Evolutionary conservation across 2,329 filamentous ascomycete genomes (phyloP), one percentile per base, ranked within the genome.

Genomic region (Sordariomycetes sp.): DNA sequence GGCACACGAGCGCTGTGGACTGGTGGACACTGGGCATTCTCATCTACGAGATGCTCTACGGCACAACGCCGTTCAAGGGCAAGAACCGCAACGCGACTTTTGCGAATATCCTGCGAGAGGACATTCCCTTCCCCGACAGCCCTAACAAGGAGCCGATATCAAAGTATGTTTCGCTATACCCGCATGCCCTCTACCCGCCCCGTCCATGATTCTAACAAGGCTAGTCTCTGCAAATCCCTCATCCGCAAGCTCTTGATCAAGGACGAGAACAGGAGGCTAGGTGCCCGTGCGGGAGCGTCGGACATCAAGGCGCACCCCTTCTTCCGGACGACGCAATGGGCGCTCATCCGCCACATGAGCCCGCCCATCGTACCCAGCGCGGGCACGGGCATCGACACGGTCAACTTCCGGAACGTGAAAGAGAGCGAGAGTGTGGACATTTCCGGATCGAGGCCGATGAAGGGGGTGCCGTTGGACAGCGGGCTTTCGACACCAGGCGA

Each of bases 21-120:
- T 99, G 94, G 94, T 99, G 94, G 94, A 99, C 94, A 0, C 74
- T 99, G 57, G 94, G 94, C 22, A 97, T 99, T 64, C 75, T 99
- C 68, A 91, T 99, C 59, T 99, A 97, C 71, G 94, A 99, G 73
- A 99, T 99, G 94, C 79, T 99, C 40, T 99, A 93, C 74, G 94
- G 94, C 58, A 99, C 93, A 0, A 99, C 94, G 0, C 94, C 94
- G 1, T 99, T 99, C 81, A 99, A 99, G 78, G 94, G 94, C 65
- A 97, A 99, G 82, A 99, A 97, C 73, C 85, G 94, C 46, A 99
- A 97, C 67, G 91, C 92, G 16, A 99, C 94, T 0, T 99, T 99
- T 75, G 93, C 92, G 61, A 99, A 97, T 70, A 99, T 99, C 64
- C 73, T 99, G 62, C 81, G 92, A 57, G 94, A 99, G 71, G 94